A percentile compares a stretch with the other conserved stretches of the same genome.
Conservation (phyloP, 2,329 filamentous ascomycete genomes). For the Aspergillus flavus region DNA sequence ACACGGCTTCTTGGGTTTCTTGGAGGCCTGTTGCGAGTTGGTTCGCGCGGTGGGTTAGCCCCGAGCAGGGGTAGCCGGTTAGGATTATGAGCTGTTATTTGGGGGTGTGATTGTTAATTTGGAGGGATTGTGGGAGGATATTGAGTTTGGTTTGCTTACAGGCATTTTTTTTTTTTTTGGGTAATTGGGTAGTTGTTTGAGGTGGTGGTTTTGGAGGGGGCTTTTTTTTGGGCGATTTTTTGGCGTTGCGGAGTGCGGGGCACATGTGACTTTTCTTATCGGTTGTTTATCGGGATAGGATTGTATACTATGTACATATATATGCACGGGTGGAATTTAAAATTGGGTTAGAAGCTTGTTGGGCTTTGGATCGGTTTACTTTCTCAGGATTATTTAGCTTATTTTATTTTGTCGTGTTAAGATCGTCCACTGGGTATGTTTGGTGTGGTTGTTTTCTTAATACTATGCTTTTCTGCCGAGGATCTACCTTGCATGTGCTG, state of each 20-base stretch:
- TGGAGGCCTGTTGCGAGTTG: conserved; percentile 59
- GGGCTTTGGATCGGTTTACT: background rate
- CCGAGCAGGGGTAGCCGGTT: conserved; percentile 65
- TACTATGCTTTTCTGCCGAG: background rate
- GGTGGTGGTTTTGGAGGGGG: conserved; percentile 1
- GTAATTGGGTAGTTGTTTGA: conserved; percentile 22
- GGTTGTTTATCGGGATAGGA: too few species aligned
- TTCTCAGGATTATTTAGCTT: background rate
- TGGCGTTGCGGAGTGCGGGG: conserved; percentile 16
- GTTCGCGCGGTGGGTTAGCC: conserved; percentile 62
- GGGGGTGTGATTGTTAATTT: background rate
- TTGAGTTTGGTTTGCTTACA: too few species aligned
- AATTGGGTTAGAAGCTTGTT: too few species aligned
- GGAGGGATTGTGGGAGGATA: background rate
- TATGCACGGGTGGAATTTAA: background rate
- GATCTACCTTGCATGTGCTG: background rate
- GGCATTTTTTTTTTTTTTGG: background rate
- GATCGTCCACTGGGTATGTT: background rate
- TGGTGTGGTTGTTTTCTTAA: background rate
- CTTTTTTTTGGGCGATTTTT: conserved; percentile 15
- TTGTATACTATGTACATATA: background rate
- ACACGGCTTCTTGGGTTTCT: conserved; percentile 50
- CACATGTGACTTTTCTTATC: conserved; percentile 16
- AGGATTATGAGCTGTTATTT: conserved; percentile 59
- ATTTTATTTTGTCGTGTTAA: background rate